Conservation (phyloP, 2,329 filamentous ascomycete species). For the Clonostachys chloroleuca region DNA sequence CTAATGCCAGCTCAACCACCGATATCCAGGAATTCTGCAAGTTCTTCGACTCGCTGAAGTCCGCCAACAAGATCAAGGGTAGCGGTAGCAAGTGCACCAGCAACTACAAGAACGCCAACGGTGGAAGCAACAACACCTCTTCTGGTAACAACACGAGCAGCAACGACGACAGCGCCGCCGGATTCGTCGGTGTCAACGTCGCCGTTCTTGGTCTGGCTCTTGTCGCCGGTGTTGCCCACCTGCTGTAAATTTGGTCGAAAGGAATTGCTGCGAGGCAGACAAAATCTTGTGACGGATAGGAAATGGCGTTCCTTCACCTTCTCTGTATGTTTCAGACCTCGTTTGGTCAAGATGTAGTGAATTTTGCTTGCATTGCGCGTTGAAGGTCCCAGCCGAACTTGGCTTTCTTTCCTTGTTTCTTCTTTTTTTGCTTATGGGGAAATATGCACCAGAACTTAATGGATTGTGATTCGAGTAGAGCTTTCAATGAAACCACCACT, state of each 20-base stretch:
- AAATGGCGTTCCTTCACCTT: constrained; percentile 28
- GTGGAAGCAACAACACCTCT: constrained; percentile 16
- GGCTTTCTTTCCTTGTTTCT: too few species aligned
- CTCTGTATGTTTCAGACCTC: constrained; percentile 22
- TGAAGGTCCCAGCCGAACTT: too few species aligned
- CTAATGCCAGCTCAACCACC: constrained; percentile 63
- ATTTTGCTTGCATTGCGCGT: constrained; percentile 7
- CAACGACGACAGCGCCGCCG: constrained; percentile 33
- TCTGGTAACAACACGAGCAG: constrained; percentile 16
- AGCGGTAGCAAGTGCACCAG: constrained; percentile 40
- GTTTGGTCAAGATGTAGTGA: constrained; percentile 25
- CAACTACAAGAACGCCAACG: constrained; percentile 41
- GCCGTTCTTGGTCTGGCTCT: constrained; percentile 40
- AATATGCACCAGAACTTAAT: too few species aligned
- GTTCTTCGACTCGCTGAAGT: constrained; percentile 40
- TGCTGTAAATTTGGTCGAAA: constrained; percentile 36
- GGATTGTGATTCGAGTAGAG: too few species aligned
- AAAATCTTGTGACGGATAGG: constrained; percentile 18
- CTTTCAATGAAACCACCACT: too few species aligned
- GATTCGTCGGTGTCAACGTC: constrained; percentile 39
- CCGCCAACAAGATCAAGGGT: constrained; percentile 36
- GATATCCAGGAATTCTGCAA: constrained; percentile 51
- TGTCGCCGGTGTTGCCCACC: constrained; percentile 41
- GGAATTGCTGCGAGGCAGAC: constrained; percentile 1
- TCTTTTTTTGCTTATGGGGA: too few species aligned